Evolutionary conservation across 129 eudicot genomes (phyloP), one percentile per base, ranked within the genome.

Genomic region (Centrapalus pauciflorus): DNA sequence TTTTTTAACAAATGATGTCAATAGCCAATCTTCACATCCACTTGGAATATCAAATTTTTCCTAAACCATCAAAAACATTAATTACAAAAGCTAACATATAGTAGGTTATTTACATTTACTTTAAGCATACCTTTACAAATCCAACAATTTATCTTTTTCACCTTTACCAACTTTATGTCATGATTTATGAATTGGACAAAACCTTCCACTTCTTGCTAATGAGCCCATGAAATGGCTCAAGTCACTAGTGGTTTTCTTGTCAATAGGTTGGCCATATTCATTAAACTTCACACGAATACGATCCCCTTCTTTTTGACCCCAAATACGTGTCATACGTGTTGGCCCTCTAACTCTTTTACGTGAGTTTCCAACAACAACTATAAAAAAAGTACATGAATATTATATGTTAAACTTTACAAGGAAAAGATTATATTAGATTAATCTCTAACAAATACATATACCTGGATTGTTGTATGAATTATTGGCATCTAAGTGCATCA

Each of bases 371-470:
- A 12, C 50, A 41, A n/a, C 17, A 41, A n/a, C 50, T 41, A 41
- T 7, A 41, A 41, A 41, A 41, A 12, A 69, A 56, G 75, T 33
- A 55, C n/a, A n/a, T n/a, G n/a, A n/a, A n/a, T n/a, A n/a, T n/a
- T n/a, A n/a, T n/a, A n/a, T n/a, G n/a, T n/a, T n/a, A n/a, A n/a
- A n/a, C n/a, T n/a, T n/a, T n/a, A n/a, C n/a, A n/a, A n/a, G n/a
- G n/a, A n/a, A n/a, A n/a, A n/a, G n/a, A n/a, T n/a, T n/a, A n/a
- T n/a, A n/a, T n/a, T n/a, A n/a, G n/a, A n/a, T n/a, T n/a, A n/a
- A n/a, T n/a, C n/a, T n/a, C n/a, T n/a, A n/a, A n/a, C n/a, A n/a
- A n/a, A n/a, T n/a, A n/a, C n/a, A n/a, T n/a, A n/a, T n/a, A n/a
- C n/a, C n/a, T n/a, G n/a, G n/a, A n/a, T n/a, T n/a, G n/a, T n/a